These are phyloP conservation scores for Alternaria consortialis DNA, from an alignment of 2,329 filamentous ascomycete species.

Conservation along the genomic window DNA sequence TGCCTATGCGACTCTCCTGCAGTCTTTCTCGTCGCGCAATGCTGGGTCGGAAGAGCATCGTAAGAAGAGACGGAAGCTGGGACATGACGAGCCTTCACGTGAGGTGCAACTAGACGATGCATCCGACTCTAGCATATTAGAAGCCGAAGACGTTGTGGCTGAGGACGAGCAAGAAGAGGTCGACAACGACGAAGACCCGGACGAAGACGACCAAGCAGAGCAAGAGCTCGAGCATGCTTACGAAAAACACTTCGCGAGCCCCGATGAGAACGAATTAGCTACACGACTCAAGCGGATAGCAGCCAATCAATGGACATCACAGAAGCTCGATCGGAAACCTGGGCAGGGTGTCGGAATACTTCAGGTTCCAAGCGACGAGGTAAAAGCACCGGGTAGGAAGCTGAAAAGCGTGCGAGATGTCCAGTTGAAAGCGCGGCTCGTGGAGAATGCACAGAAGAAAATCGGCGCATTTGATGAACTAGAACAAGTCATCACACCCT, in stretches of 20 bases:
- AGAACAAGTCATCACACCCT: constrained; percentile 72
- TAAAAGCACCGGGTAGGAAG: constrained; percentile 27
- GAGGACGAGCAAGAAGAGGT: constrained; percentile 16
- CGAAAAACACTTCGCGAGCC: constrained; percentile 77
- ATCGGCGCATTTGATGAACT: constrained; percentile 65
- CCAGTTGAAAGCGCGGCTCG: constrained; percentile 46
- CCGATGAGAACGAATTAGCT: constrained; percentile 68
- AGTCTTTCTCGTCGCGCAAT: constrained; percentile 56
- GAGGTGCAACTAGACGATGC: constrained; percentile 19
- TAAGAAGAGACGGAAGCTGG: constrained; percentile 64
- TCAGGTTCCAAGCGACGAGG: constrained; percentile 35
- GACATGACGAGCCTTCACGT: constrained; percentile 25
- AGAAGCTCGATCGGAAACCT: constrained; percentile 45
- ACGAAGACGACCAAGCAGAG: constrained; percentile 42
- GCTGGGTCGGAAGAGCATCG: constrained; percentile 55
- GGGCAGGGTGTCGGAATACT: constrained; percentile 36
- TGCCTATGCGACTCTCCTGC: constrained; percentile 66
- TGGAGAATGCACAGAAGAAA: constrained; percentile 40
- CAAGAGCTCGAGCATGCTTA: constrained; percentile 70
- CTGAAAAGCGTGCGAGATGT: constrained; percentile 39
- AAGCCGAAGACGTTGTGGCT: constrained; percentile 1
- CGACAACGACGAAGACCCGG: constrained; percentile 39
- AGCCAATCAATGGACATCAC: constrained; percentile 59
- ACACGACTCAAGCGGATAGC: constrained; percentile 59
- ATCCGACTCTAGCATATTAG: not conserved